Base-by-base conservation (phyloP, 257 asterid genomes). In the Jaltomata sinuosa region DNA sequence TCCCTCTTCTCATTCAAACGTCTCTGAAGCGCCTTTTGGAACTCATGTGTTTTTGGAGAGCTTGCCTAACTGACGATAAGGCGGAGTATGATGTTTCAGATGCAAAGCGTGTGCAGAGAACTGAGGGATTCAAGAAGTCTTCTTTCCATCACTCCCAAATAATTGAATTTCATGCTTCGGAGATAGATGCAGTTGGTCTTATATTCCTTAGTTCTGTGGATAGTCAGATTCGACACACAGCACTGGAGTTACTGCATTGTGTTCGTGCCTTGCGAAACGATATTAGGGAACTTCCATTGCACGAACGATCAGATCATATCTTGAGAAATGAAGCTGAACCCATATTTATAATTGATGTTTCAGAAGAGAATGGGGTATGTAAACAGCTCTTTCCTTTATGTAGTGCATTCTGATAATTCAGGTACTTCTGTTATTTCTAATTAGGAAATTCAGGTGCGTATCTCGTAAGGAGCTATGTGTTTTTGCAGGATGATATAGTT, bases 121-220 rank as follows among this genome's bases (percentile, higher is more conserved):
- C 89, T 82, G 98, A 89, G 89, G 97, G 98, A 53, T 90, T 95
- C 89, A 97, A 93, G 93, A 97, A 97, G 87, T 87, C 98, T 84
- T 91, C 97, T 27, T 95, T 94, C 89, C 93, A 86, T 85, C 94
- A 92, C 78, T 84, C 98, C 69, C 95, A 90, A 83, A 95, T 91
- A 80, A 90, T 93, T 71, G 98, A 94, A 84, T 76, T 76, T 32
- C 97, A 92, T 85, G 95, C 98, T 87, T 93, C 99, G 4, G 99
- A 97, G 89, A 94, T 97, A 87, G 99, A 97, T 91, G 97, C 98
- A 42, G 98, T 97, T 89, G 99, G 99, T 88, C 98, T 97, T 89
- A 93, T 97, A 85, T 95, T 97, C 89, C 97, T 97, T 85, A 95
- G 97, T 91, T 97, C 98, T 82, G 96, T 97, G 71, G 99, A 95